Evolutionary conservation across 192 early-diverging fungal species (phyloP).

Genomic region (Cetraspora pellucida): DNA sequence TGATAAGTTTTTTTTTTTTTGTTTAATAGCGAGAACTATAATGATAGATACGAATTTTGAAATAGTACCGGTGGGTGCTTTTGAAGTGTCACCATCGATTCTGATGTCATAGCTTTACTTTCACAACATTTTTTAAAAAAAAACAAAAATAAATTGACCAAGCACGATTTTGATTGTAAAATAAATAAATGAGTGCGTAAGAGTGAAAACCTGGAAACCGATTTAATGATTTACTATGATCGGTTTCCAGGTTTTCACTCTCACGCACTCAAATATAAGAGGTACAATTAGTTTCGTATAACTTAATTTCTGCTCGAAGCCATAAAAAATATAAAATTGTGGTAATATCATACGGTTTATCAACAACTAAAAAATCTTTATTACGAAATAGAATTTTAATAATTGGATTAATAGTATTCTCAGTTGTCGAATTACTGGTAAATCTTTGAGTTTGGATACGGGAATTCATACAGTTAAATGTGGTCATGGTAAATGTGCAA

Average conservation of each 20-base stretch:
- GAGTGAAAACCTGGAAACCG: no score
- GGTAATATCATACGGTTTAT: slow-evolving; percentile 46
- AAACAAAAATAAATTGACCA: slow-evolving; percentile 6
- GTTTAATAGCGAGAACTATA: not conserved
- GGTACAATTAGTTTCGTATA: no score
- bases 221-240: no score
- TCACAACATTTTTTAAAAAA: not conserved
- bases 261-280: no score
- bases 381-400: slow-evolving; percentile 34
- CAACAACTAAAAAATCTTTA: slow-evolving; percentile 39
- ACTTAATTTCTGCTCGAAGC: no score
- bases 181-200: not conserved
- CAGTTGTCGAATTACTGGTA: not conserved
- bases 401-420: not conserved
- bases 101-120: slow-evolving; percentile 23
- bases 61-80: slow-evolving; percentile 3
- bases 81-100: slow-evolving; percentile 22
- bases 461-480: not conserved
- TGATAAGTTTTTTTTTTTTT: not conserved
- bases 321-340: not conserved
- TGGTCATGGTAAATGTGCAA: no score
- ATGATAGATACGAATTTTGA: not conserved
- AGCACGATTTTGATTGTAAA: slow-evolving; percentile 23
- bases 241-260: no score
- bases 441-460: slow-evolving; percentile 6